Percentiles rank a stretch among this genome's conserved stretches.
Conservation (phyloP, 129 eudicot species). For the Centella asiatica region DNA sequence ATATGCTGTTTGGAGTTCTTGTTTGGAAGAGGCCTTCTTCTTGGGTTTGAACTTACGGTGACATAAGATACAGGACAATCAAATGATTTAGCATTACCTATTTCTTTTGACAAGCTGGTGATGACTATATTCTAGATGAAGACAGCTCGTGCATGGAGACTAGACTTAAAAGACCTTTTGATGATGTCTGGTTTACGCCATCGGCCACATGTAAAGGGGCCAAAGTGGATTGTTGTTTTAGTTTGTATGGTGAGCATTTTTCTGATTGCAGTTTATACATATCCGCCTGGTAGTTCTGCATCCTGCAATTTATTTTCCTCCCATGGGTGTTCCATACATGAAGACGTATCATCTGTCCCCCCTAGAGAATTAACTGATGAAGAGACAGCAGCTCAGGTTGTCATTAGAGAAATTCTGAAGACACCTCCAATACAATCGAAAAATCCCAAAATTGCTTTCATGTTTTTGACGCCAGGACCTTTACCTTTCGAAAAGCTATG, state of each 20-base stretch:
- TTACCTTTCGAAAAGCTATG: conserved; percentile 58
- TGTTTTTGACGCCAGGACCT: conserved; percentile 54
- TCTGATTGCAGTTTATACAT: conserved; percentile 34
- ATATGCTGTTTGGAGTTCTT: conserved; percentile 3
- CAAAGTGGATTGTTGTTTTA: conserved; percentile 36
- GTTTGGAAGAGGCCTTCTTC: conserved; percentile 12
- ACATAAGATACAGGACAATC: conserved; percentile 14
- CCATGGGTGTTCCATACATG: conserved; percentile 32
- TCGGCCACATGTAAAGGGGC: conserved; percentile 46
- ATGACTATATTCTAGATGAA: conserved; percentile 46
- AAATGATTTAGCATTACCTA: too few relatives aligned
- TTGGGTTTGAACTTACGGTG: conserved; percentile 1
- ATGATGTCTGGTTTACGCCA: conserved; percentile 48
- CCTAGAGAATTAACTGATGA: conserved; percentile 50
- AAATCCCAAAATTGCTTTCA: conserved; percentile 53
- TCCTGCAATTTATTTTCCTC: conserved; percentile 45
- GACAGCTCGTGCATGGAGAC: conserved; percentile 47
- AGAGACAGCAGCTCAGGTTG: conserved; percentile 47
- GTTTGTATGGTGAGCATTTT: conserved; percentile 39
- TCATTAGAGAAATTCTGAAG: conserved; percentile 42
- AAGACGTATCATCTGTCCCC: conserved; percentile 22
- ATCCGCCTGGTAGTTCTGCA: conserved; percentile 33
- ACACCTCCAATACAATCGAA: conserved; percentile 23
- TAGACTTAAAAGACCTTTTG: conserved; percentile 29
- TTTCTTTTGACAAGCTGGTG: conserved; percentile 12